Base-by-base conservation (phyloP, 208 protist genomes). In the Leishmania tarentolae region DNA sequence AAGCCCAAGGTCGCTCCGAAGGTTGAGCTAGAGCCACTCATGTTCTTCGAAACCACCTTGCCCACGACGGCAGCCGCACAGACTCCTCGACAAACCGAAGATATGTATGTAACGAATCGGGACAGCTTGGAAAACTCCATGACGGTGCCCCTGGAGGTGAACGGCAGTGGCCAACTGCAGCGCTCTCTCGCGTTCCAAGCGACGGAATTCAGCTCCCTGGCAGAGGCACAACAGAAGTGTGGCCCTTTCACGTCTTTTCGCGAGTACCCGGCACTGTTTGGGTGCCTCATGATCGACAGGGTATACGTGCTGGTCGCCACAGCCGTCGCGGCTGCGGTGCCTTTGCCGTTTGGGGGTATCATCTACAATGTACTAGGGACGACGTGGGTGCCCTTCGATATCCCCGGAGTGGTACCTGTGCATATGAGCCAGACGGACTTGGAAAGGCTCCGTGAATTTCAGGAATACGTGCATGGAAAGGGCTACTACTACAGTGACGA, bases 401-500 rank as follows among this genome's bases (percentile, higher is more conserved):
- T 97, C 47, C 91, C 92, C 17, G 91, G 87, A 6, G 88, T 95
- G 6, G 88, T 81, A 6, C 88, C 87, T 17, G 76, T 95, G 52
- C 75, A 83, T 15, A 69, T 96, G 15, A 91, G 83, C 73, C 42
- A 80, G 31, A 73, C 80, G 1, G 93, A 96, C 78, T 88, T 87
- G 75, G 86, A 70, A 28, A 86, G 92, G n/a, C 82, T 96, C 9
- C 79, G 79, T 19, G 90, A 97, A 78, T 96, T 97, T 82, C 86
- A 90, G 68, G 83, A 92, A 35, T 91, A 93, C 79, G 84, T 81
- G 1, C 91, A 91, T 85, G 80, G 87, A 77, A 90, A 88, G 31
- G 94, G 94, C n/a, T 96, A 95, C 80, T 97, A 92, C 82, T 97
- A 93, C 84, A 92, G 87, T 15, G 93, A 96, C 79, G 89, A 94